Base-by-base conservation (phyloP, 2,329 filamentous ascomycete species). In the Cladosporium sp. region DNA sequence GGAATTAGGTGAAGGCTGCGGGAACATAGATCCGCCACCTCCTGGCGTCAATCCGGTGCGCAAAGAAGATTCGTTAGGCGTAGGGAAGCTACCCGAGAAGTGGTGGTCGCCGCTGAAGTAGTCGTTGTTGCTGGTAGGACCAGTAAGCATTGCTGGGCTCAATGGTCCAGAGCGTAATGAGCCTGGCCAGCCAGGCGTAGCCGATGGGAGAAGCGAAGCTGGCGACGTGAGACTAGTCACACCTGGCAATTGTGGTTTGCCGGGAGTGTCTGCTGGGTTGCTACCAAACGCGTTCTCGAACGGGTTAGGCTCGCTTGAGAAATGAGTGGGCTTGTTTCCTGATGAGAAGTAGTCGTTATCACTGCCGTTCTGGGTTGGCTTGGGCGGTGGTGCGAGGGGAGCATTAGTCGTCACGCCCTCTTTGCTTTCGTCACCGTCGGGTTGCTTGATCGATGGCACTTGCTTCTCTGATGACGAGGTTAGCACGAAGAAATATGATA, bases 21-120 rank as follows among this genome's bases (percentile, higher is more conserved):
- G 93, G 83, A 98, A 98, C 92, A 98, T 98, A 73, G 93, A 96
- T 73, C 93, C 94, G 77, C 93, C 93, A 71, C 94, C 94, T 68
- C 95, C 95, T 59, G 95, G 95, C 63, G 95, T 98, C 71, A 98
- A 81, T 65, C 95, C 95, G 67, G 93, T 95, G 68, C 95, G 87
- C 62, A 98, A 82, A 3, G 92, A 96, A 8, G 94, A 98, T 80
- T 99, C 95, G 87, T 97, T 97, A 0, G 94, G 94, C 4, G 95
- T 98, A 4, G 93, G 92, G 75, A 96, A 96, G 64, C 92, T 91
- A 72, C 92, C 89, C 70, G 91, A 88, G 69, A 96, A 90, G 62
- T 89, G 89, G 74, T 96, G 92, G 71, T 87, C 86, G 67, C 74
- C 75, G 69, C 73, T 77, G 76, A 97, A 97, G 80, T 97, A 98